A percentile compares a stretch with the other conserved stretches of the same genome.
Evolutionary conservation across 495 filamentous ascomycete genomes (phyloP).

Genomic region (Endocarpon pusillum): DNA sequence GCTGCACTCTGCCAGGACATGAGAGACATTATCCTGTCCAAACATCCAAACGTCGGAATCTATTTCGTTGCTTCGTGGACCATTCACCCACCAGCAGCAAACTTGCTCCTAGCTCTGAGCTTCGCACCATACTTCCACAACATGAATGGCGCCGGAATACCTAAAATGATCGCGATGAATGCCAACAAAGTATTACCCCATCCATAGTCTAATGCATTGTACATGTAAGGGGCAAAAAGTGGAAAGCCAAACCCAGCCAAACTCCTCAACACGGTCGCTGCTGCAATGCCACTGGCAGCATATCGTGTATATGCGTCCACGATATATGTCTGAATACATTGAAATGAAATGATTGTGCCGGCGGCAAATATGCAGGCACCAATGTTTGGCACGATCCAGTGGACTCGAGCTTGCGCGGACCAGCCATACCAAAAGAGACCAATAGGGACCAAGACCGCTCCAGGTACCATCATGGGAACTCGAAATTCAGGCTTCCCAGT

Average conservation of each 20-base stretch:
- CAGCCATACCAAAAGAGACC: slow-evolving; percentile 51
- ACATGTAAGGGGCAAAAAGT: slow-evolving; percentile 55
- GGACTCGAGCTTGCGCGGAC: slow-evolving; percentile 32
- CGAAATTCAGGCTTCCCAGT: slow-evolving; percentile 35
- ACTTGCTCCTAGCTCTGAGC: slow-evolving; percentile 45
- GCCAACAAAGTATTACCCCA: slow-evolving; percentile 49
- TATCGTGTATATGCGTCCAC: slow-evolving; percentile 64
- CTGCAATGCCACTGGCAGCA: slow-evolving; percentile 55
- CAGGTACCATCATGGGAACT: slow-evolving; percentile 45
- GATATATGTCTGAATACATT: slow-evolving; percentile 57
- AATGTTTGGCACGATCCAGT: slow-evolving; percentile 34
- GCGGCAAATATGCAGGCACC: slow-evolving; percentile 25
- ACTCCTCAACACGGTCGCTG: slow-evolving; percentile 46
- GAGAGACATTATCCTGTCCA: too few species aligned
- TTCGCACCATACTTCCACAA: slow-evolving; percentile 41
- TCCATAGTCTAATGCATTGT: slow-evolving; percentile 35
- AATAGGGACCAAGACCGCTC: slow-evolving; percentile 33
- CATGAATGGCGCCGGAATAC: slow-evolving; percentile 41
- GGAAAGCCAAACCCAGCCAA: slow-evolving; percentile 63
- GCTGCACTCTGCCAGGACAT: too few species aligned
- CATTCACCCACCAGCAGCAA: slow-evolving; percentile 49
- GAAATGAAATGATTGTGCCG: slow-evolving; percentile 45
- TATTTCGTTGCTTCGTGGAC: too few species aligned
- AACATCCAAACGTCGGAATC: too few species aligned
- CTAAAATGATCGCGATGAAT: slow-evolving; percentile 35